Evolutionary conservation across 768 basidiomycete genomes (phyloP).

Genomic region (Tylopilus balloui): DNA sequence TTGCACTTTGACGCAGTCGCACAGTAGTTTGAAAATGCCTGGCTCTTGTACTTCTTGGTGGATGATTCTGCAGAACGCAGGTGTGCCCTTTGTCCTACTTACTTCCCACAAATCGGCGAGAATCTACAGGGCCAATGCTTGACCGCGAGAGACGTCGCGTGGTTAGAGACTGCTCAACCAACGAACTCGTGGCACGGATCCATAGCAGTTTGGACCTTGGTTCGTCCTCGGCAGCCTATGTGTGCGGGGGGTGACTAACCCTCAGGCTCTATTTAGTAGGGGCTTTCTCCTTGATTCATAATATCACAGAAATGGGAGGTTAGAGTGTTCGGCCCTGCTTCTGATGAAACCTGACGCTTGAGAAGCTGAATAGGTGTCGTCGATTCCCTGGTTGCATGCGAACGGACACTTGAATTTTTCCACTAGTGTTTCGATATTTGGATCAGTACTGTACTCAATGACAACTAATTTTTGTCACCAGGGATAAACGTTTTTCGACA

Average conservation of each 20-base stretch:
- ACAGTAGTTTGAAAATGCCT: not conserved
- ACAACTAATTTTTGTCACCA: too few species aligned
- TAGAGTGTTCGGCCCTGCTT: not conserved
- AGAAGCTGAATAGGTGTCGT: too few species aligned
- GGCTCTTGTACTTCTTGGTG: too few species aligned
- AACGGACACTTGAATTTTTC: too few species aligned
- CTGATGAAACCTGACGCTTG: not conserved
- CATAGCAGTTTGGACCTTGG: not conserved
- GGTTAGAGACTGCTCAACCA: not conserved
- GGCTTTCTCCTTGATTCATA: not conserved
- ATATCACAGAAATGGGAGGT: not conserved
- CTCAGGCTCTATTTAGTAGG: not conserved
- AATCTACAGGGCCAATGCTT: constrained; percentile 1
- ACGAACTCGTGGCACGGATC: not conserved
- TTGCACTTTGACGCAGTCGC: not conserved
- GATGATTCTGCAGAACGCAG: too few species aligned
- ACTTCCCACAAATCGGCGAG: not conserved
- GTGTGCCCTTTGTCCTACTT: too few species aligned
- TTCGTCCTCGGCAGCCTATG: not conserved
- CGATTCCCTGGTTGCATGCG: too few species aligned
- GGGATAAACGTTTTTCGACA: too few species aligned
- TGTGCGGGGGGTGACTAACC: not conserved
- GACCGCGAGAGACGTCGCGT: not conserved
- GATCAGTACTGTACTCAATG: too few species aligned
- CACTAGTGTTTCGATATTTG: too few species aligned